Evolutionary conservation across 2,329 filamentous ascomycete species (phyloP).

Genomic region (Metarhizium rileyi): DNA sequence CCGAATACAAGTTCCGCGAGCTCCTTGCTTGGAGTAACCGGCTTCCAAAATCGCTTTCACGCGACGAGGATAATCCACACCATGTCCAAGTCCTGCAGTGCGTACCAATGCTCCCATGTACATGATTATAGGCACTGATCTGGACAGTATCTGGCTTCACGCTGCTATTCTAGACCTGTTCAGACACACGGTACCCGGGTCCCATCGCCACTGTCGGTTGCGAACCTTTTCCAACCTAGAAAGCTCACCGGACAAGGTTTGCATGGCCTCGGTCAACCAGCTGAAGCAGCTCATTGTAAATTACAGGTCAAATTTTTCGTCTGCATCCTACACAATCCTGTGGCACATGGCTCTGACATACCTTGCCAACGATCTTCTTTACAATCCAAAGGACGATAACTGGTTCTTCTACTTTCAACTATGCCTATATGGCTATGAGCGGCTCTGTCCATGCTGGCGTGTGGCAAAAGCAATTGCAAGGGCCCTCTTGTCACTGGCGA

Average conservation of each 20-base stretch:
- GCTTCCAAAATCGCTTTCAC: conserved; percentile 18
- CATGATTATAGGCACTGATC: too few species aligned
- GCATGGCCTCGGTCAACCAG: conserved; percentile 24
- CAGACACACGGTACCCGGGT: conserved; percentile 12
- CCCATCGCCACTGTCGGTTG: conserved; percentile 10
- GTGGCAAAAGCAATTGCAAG: conserved; percentile 24
- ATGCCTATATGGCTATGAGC: conserved; percentile 29
- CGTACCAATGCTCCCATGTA: conserved; percentile 6
- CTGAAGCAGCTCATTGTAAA: conserved; percentile 27
- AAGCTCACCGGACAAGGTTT: conserved; percentile 21
- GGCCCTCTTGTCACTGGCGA: conserved; percentile 26
- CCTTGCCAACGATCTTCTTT: conserved; percentile 27
- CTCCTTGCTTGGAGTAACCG: conserved; percentile 27
- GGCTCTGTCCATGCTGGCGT: conserved; percentile 23
- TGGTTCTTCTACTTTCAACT: conserved; percentile 27
- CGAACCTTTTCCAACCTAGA: conserved; percentile 21
- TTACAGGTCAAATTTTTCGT: conserved; percentile 22
- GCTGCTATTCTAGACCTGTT: conserved; percentile 27
- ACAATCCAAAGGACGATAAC: conserved; percentile 17
- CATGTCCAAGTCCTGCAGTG: conserved; percentile 29
- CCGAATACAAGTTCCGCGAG: conserved; percentile 27
- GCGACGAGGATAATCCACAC: conserved; percentile 18
- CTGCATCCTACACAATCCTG: conserved; percentile 26
- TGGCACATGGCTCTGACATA: conserved; percentile 32
- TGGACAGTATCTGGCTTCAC: conserved; percentile 32